Percentiles rank a stretch among this genome's conserved stretches.
Conservation (phyloP, 805 yeast genomes). For the Danielozyma ontarioensis region DNA sequence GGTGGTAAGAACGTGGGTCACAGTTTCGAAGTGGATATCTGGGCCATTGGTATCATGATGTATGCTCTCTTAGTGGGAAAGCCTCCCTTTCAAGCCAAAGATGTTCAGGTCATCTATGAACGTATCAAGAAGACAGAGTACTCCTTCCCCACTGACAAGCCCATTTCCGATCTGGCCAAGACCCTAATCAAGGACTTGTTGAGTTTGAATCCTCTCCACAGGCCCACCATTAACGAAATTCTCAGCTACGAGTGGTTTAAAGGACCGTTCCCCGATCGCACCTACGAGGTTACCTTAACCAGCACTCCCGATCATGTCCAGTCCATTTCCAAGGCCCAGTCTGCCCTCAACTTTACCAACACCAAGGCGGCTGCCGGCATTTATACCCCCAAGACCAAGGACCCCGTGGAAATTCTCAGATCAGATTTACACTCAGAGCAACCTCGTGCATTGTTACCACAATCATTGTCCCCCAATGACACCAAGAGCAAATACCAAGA, state of each 20-base stretch:
- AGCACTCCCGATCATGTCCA: conserved; percentile 56
- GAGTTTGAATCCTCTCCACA: conserved; percentile 67
- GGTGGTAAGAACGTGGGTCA: conserved; percentile 87
- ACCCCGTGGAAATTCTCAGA: conserved; percentile 65
- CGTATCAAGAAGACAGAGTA: conserved; percentile 82
- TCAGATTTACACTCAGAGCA: conserved; percentile 67
- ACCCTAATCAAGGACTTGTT: conserved; percentile 67
- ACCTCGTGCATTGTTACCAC: conserved; percentile 71
- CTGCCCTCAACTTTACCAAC: conserved; percentile 60
- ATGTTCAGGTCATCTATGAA: conserved; percentile 87
- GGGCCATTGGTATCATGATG: conserved; percentile 98
- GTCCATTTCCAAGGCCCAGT: conserved; percentile 53
- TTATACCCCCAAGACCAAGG: conserved; percentile 45
- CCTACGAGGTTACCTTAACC: conserved; percentile 58
- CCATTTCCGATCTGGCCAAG: conserved; percentile 69
- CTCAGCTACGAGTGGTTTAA: conserved; percentile 82
- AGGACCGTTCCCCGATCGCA: conserved; percentile 73
- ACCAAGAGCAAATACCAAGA: conserved; percentile 84
- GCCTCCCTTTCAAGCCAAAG: conserved; percentile 97
- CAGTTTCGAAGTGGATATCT: conserved; percentile 89
- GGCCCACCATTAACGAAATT: conserved; percentile 79
- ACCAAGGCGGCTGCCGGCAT: conserved; percentile 65
- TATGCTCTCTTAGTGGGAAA: conserved; percentile 89
- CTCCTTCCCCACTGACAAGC: conserved; percentile 66
- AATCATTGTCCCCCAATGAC: conserved; percentile 88